Base-by-base conservation (phyloP, 2,329 filamentous ascomycete genomes). In the Paecilomyces dactylethromorphus region DNA sequence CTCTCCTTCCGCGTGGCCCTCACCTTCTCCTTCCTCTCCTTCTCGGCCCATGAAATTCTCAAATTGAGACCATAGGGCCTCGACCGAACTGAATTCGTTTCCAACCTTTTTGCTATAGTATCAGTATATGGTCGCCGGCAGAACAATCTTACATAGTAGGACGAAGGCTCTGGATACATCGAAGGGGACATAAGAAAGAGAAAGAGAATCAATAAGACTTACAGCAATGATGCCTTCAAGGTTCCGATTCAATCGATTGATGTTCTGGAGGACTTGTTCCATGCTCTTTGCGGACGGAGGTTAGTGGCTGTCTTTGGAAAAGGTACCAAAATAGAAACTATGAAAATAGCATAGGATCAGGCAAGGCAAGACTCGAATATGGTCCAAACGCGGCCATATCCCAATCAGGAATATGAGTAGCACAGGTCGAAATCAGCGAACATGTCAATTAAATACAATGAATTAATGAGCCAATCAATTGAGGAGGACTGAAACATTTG, bases 51-150 rank as follows among this genome's bases (percentile, higher is more conserved):
- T 97, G 66, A 97, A 92, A 65, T 88, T 90, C 78, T 99, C 94
- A 70, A 99, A 97, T 69, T 96, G 91, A 45, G 90, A 95, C 94
- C 94, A 99, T 15, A 99, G 82, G 31, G 91, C 92, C 75, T 99
- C 94, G 51, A 99, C 94, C 3, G 91, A 92, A n/a, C 90, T 88
- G 76, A 99, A 97, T 70, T 99, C 94, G 75, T 96, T 96, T 39
- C 94, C 94, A 56, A 99, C 87, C 87, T 91, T 57, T 22, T 39
- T 29, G 50, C 18, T 39, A 35, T 18, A 35, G 56, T n/a, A 13
- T 45, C 50, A n/a, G 51, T 53, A 24, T 53, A 24, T 49, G 29
- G 31, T 58, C 21, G 26, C 24, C 12, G 21, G 58, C 13, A 49
- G 32, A 26, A n/a, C 29, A 29, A 51, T 35, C 45, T 21, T 15